phyloP scores from a whole-genome alignment of 768 basidiomycete species.

The Exsudoporus frostii region DNA sequence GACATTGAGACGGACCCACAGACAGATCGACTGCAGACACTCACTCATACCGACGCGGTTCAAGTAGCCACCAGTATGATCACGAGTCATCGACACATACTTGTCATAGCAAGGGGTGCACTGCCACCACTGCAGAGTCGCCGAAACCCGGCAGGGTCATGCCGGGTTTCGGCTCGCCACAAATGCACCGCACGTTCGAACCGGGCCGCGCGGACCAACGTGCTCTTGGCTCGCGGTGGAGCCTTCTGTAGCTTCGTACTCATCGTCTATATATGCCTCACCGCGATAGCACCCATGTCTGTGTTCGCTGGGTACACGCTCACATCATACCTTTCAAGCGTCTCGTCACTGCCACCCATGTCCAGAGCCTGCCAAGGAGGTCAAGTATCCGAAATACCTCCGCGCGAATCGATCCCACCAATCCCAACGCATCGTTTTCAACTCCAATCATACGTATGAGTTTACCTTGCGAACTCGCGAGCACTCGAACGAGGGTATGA shows the following conservation, averaged over 20 bases:
- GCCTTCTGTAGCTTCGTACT: too few relatives aligned
- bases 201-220: too few relatives aligned
- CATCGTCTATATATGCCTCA: not conserved
- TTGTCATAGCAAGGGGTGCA: not conserved
- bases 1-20: not conserved
- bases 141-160: too few relatives aligned
- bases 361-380: not conserved
- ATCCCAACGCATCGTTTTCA: not conserved
- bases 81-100: not conserved
- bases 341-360: not conserved
- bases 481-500: not conserved
- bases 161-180: too few relatives aligned
- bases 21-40: not conserved
- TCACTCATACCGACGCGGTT: slow-evolving; percentile 22
- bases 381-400: not conserved
- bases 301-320: not conserved
- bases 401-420: not conserved
- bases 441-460: not conserved
- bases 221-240: too few relatives aligned
- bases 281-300: not conserved
- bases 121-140: too few relatives aligned
- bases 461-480: not conserved
- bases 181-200: too few relatives aligned
- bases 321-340: not conserved
- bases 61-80: not conserved